Evolutionary conservation across 2,329 filamentous ascomycete genomes (phyloP).

Genomic region (Penicillium paneum): DNA sequence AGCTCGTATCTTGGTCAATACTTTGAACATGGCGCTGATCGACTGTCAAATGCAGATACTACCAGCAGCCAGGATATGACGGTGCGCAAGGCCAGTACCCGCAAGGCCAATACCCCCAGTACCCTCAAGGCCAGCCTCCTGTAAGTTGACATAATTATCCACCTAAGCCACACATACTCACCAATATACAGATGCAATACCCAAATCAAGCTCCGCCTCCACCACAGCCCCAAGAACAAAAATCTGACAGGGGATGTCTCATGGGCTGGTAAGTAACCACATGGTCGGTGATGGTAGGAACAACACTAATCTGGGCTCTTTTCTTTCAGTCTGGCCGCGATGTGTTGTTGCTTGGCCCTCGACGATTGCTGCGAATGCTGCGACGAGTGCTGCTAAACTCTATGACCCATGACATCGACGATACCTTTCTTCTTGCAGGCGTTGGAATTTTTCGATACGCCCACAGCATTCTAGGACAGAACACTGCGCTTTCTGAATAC

Average conservation of each 20-base stretch:
- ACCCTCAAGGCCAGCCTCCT: conserved; percentile 11
- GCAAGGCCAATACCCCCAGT: conserved; percentile 25
- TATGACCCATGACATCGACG: conserved; percentile 22
- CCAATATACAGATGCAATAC: not conserved
- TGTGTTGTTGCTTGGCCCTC: conserved; percentile 58
- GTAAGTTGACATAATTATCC: not conserved
- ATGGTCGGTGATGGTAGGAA: not conserved
- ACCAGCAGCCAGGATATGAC: no score
- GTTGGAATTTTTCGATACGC: conserved; percentile 13
- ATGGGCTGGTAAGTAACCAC: conserved; percentile 46
- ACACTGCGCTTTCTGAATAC: conserved; percentile 6
- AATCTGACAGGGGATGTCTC: conserved; percentile 42
- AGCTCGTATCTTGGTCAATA: not conserved
- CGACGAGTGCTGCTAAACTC: conserved; percentile 37
- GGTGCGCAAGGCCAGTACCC: conserved; percentile 29
- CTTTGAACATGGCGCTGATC: not conserved
- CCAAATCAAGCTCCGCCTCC: conserved; percentile 17
- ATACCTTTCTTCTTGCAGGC: conserved; percentile 24
- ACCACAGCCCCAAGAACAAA: conserved; percentile 42
- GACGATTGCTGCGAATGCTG: conserved; percentile 60
- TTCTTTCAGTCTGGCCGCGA: conserved; percentile 47
- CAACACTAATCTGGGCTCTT: conserved; percentile 8
- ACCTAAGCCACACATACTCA: not conserved
- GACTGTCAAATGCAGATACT: conserved; percentile 21
- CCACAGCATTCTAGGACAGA: conserved; percentile 4